Evolutionary conservation across 306 rosid genomes (phyloP).

Genomic region (Prunus fruticosa): DNA sequence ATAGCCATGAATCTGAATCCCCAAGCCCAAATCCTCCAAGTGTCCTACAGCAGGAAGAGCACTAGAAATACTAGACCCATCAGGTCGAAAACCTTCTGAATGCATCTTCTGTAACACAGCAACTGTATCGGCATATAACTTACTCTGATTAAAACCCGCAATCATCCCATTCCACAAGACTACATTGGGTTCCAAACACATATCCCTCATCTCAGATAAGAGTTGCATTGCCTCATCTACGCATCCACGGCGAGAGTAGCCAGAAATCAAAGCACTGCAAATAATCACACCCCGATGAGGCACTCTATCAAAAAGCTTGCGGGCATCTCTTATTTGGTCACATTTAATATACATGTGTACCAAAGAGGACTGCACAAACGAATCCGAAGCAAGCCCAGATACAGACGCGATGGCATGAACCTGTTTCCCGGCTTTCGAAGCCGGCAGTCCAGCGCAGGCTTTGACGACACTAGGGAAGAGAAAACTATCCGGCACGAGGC

Average conservation of each 20-base stretch:
- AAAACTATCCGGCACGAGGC: conserved; percentile 48
- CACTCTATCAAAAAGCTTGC: conserved; percentile 48
- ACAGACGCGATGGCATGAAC: conserved; percentile 48
- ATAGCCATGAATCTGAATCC: conserved; percentile 58
- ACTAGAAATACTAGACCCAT: conserved; percentile 52
- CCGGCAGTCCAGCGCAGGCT: conserved; percentile 55
- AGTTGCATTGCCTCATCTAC: conserved; percentile 46
- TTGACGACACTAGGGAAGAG: conserved; percentile 67
- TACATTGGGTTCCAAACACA: conserved; percentile 66
- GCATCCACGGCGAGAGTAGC: conserved; percentile 50
- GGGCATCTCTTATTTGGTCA: conserved; percentile 40
- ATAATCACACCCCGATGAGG: conserved; percentile 47
- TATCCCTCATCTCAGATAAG: conserved; percentile 47
- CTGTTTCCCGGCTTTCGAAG: conserved; percentile 37
- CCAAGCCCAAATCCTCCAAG: conserved; percentile 42
- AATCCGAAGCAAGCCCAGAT: conserved; percentile 48
- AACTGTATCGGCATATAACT: conserved; percentile 38
- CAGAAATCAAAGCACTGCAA: conserved; percentile 74
- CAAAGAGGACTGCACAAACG: conserved; percentile 53
- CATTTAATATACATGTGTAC: conserved; percentile 67
- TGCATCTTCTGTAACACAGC: conserved; percentile 45
- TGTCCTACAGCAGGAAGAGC: conserved; percentile 59
- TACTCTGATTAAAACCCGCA: conserved; percentile 46
- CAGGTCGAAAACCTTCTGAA: conserved; percentile 56
- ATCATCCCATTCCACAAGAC: conserved; percentile 83